Percentiles rank a stretch among this genome's conserved stretches.
phyloP scores from a whole-genome alignment of 1,139 yeast species.

The Hanseniaspora gamundiae region DNA sequence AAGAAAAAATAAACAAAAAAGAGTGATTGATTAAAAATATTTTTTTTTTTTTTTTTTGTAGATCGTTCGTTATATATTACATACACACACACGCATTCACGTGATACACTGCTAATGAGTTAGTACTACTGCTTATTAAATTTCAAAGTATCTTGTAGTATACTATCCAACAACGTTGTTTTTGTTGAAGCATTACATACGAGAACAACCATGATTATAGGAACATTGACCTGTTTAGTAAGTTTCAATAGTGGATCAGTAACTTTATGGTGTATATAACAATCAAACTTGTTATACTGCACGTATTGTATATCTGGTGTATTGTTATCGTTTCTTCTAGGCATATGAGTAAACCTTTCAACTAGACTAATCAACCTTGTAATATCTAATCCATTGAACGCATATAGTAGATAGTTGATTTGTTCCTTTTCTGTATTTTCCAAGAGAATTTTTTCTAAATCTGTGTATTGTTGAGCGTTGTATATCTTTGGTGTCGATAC shows the following conservation, averaged over 20 bases:
- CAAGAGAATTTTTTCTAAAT: background rate
- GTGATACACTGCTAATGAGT: no score
- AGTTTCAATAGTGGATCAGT: conserved; percentile 4
- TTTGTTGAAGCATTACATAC: background rate
- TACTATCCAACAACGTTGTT: background rate
- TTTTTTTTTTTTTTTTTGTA: no score
- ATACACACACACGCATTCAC: no score
- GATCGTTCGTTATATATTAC: no score
- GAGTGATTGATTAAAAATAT: no score
- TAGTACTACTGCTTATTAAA: background rate
- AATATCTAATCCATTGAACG: background rate
- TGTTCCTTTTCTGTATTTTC: background rate
- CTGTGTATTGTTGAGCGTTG: background rate
- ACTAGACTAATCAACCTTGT: background rate
- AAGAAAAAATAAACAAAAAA: no score
- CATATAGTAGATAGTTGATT: background rate
- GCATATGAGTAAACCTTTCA: background rate
- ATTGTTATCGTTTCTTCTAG: background rate
- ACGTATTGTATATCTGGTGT: background rate
- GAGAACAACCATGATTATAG: conserved; percentile 1
- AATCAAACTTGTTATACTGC: conserved; percentile 4
- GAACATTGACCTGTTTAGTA: conserved; percentile 4
- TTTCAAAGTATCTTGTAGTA: background rate
- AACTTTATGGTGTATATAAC: conserved; percentile 2
- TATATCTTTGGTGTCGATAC: no score